phyloP scores from a whole-genome alignment of 345 rosid genomes.

The Gossypium arboreum region DNA sequence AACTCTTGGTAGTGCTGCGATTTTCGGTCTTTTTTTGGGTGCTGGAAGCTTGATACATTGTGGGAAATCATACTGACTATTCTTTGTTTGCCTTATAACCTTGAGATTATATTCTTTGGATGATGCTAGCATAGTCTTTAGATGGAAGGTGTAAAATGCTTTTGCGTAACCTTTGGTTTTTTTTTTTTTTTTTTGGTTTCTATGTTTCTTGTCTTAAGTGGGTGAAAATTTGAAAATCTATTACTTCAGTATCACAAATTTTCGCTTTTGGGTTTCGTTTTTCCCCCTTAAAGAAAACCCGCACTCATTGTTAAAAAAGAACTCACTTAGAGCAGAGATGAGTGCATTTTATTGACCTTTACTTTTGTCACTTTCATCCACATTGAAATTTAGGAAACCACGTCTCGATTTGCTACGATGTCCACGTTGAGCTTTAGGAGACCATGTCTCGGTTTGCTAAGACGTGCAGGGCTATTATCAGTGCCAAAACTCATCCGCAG shows the following conservation, averaged over 20 bases:
- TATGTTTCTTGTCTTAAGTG: not conserved
- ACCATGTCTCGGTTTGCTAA: no score
- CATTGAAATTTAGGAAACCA: no score
- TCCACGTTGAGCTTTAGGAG: no score
- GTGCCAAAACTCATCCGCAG: no score
- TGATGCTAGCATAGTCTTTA: not conserved
- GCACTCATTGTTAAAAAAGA: no score
- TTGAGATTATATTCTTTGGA: not conserved
- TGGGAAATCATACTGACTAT: constrained; percentile 47
- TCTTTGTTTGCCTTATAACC: not conserved
- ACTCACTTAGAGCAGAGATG: no score
- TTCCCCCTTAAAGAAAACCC: not conserved
- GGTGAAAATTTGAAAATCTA: not conserved
- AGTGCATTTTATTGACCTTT: no score
- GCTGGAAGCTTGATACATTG: constrained; percentile 89
- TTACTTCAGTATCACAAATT: not conserved
- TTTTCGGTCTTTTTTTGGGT: constrained; percentile 91
- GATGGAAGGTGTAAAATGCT: not conserved
- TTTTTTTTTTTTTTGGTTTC: not conserved
- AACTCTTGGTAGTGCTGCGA: constrained; percentile 82
- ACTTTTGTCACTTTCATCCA: no score
- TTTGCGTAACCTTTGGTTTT: not conserved
- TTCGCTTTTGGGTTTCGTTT: not conserved
- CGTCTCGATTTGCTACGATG: no score
- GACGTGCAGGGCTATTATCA: no score